These are phyloP conservation scores for Penicillium arizonense DNA, from an alignment of 495 filamentous ascomycete genomes.

Conservation along the genomic window DNA sequence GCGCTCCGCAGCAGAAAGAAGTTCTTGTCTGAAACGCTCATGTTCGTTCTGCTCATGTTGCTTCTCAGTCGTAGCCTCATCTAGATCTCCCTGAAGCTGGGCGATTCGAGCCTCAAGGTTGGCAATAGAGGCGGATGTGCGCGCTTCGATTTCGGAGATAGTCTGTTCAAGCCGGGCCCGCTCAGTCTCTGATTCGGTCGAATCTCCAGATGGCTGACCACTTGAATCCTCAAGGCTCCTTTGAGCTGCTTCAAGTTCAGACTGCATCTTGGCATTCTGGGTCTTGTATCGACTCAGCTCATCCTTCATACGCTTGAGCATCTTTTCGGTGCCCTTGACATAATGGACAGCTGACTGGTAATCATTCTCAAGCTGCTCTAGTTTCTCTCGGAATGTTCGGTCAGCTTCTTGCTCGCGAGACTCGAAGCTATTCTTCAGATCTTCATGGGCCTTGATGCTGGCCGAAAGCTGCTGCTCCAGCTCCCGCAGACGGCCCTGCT, in stretches of 20 bases:
- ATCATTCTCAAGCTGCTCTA: constrained; percentile 90
- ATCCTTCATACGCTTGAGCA: constrained; percentile 98
- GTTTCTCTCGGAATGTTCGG: constrained; percentile 81
- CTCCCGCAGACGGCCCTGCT: constrained; percentile 77
- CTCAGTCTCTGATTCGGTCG: constrained; percentile 75
- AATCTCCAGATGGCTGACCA: constrained; percentile 29
- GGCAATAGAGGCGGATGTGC: constrained; percentile 60
- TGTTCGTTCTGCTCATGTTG: constrained; percentile 56
- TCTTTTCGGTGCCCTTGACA: constrained; percentile 97
- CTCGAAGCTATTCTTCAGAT: constrained; percentile 73
- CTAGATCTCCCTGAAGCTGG: constrained; percentile 65
- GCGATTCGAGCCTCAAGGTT: constrained; percentile 71
- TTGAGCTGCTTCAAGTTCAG: constrained; percentile 63
- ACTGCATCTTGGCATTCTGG: constrained; percentile 78
- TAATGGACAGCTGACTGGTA: constrained; percentile 99
- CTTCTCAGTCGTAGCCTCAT: constrained; percentile 62
- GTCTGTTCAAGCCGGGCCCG: constrained; percentile 63
- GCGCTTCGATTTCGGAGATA: constrained; percentile 62
- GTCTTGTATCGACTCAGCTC: constrained; percentile 86
- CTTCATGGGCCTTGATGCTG: constrained; percentile 76
- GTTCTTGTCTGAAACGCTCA: constrained; percentile 57
- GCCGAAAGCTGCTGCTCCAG: constrained; percentile 86
- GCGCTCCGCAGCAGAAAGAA: constrained; percentile 53
- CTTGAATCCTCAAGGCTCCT: constrained; percentile 38
- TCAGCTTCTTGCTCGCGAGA: constrained; percentile 80